These are phyloP conservation scores for Trichoderma aggressivum DNA, from an alignment of 2,329 filamentous ascomycete genomes.

Conservation along the genomic window DNA sequence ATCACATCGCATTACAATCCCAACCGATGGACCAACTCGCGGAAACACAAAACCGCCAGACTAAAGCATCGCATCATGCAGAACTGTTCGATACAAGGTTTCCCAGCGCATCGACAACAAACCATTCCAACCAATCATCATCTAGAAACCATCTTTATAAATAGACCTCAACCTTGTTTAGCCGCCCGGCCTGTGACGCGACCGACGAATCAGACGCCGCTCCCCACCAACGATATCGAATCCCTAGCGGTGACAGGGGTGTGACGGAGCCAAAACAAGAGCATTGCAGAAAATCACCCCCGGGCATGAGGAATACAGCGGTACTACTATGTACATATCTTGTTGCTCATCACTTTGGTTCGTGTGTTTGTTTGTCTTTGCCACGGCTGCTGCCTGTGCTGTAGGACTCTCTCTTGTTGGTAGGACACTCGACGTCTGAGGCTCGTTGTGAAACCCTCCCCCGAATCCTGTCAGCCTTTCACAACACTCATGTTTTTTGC, in stretches of 20 bases:
- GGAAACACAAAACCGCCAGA: not conserved
- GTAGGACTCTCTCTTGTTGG: not conserved
- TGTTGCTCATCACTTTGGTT: not conserved
- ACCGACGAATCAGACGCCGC: slow-evolving; percentile 1
- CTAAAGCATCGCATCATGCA: not conserved
- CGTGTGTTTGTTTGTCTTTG: not conserved
- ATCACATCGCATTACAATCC: not conserved
- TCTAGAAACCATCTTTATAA: not conserved
- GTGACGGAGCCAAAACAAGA: not conserved
- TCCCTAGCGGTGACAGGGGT: slow-evolving; percentile 1
- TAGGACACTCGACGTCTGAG: not conserved
- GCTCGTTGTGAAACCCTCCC: not conserved
- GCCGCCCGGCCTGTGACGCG: slow-evolving; percentile 1
- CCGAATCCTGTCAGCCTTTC: not conserved
- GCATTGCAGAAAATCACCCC: not conserved
- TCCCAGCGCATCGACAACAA: not conserved
- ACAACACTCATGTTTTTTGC: not conserved
- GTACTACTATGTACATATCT: too few relatives aligned
- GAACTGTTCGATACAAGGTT: not conserved
- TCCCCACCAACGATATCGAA: not conserved
- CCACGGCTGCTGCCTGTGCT: not conserved
- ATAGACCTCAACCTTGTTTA: not conserved
- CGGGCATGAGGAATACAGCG: not conserved
- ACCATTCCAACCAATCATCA: not conserved
- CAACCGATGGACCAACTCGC: not conserved